A percentile compares a stretch with the other conserved stretches of the same genome.
These are phyloP conservation scores for Juglanconis sp. DNA, from an alignment of 2,329 filamentous ascomycete genomes.

Conservation along the genomic window DNA sequence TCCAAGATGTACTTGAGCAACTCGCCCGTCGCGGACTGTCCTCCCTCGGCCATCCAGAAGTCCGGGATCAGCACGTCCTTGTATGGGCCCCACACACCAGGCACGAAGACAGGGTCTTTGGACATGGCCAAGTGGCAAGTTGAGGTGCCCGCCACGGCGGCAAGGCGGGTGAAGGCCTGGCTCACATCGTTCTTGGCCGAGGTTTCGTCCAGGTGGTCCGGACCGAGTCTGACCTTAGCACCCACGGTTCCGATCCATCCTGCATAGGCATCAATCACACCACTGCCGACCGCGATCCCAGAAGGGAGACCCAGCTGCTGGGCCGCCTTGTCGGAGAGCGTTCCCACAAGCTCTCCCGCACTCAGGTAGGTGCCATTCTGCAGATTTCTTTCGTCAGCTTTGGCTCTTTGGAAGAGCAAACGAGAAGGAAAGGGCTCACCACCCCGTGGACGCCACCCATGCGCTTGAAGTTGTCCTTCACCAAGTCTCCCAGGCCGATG, in stretches of 20 bases:
- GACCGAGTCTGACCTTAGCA: conserved; percentile 78
- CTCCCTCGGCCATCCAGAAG: conserved; percentile 96
- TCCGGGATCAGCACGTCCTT: conserved; percentile 86
- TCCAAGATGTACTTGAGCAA: conserved; percentile 91
- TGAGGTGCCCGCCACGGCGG: conserved; percentile 92
- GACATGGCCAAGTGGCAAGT: conserved; percentile 98
- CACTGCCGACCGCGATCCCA: conserved; percentile 89
- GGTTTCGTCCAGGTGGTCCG: conserved; percentile 64
- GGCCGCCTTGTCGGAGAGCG: conserved; percentile 78
- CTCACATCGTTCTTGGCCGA: conserved; percentile 78
- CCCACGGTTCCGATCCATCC: conserved; percentile 99
- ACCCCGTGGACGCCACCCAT: conserved; percentile 93
- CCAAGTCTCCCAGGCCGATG: conserved; percentile 83
- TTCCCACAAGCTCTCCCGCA: conserved; percentile 86
- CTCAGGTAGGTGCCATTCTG: conserved; percentile 91
- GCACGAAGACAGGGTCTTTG: conserved; percentile 85
- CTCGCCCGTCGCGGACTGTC: conserved; percentile 94
- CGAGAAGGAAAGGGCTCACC: conserved; percentile 62
- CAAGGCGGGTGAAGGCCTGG: conserved; percentile 88
- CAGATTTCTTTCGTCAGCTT: conserved; percentile 20
- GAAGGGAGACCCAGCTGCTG: conserved; percentile 77
- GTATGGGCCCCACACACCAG: conserved; percentile 96
- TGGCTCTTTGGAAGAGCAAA: not conserved
- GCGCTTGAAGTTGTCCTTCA: conserved; percentile 82
- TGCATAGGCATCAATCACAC: conserved; percentile 97